These are phyloP conservation scores for Amanita rubescens DNA, from an alignment of 768 basidiomycete species.

Conservation along the genomic window DNA sequence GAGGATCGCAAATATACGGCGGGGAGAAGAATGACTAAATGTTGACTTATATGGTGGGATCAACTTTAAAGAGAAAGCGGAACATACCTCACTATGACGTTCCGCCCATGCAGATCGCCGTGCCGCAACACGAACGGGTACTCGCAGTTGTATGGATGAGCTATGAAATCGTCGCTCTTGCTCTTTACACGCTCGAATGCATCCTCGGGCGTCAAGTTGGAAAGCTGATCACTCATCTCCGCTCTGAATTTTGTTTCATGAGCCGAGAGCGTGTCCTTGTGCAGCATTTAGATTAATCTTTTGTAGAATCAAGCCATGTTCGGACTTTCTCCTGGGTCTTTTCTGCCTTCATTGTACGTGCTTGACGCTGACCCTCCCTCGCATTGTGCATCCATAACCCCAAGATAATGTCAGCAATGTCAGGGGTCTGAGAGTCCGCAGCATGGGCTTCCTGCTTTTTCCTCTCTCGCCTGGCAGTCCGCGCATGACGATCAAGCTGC, in stretches of 20 bases:
- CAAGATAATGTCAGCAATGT: constrained; percentile 13
- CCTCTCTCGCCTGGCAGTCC: constrained; percentile 9
- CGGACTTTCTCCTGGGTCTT: constrained; percentile 14
- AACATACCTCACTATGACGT: background rate
- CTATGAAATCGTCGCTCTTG: too few species aligned
- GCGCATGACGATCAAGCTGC: constrained; percentile 9
- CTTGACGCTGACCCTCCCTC: constrained; percentile 11
- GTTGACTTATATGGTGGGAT: background rate
- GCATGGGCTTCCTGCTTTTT: background rate
- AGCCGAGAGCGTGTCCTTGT: background rate
- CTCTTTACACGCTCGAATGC: background rate
- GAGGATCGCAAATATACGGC: too few species aligned
- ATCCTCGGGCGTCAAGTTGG: background rate
- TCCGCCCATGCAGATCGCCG: background rate
- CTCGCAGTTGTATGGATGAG: background rate
- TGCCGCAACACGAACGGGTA: too few species aligned
- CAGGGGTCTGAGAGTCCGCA: constrained; percentile 9
- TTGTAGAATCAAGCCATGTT: constrained; percentile 12
- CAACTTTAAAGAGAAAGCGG: background rate
- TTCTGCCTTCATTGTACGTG: constrained; percentile 11
- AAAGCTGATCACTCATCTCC: background rate
- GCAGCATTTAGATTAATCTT: background rate
- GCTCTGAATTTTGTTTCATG: background rate
- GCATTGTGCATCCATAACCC: constrained; percentile 14
- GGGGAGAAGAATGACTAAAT: too few species aligned